phyloP scores from a whole-genome alignment of 108 stramenopile species.

The Pseudonitzschia pungens region DNA sequence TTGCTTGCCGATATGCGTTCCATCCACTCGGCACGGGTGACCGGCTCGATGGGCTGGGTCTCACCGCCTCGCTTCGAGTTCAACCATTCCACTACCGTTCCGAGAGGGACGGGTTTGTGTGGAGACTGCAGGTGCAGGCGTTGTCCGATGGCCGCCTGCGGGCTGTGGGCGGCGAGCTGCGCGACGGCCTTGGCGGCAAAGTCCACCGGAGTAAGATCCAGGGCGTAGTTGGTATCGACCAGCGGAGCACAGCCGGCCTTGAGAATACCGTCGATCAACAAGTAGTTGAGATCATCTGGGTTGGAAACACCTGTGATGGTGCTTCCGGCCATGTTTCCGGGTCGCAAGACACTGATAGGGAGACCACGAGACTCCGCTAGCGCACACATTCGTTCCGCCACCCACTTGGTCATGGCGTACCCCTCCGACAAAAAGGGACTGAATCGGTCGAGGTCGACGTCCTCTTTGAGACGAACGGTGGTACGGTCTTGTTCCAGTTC shows the following conservation, averaged over 20 bases:
- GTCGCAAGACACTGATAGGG: constrained; percentile 59
- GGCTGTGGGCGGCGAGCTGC: constrained; percentile 33
- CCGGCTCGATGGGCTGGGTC: constrained; percentile 26
- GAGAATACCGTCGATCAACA: constrained; percentile 56
- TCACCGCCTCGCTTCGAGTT: constrained; percentile 6
- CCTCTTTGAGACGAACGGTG: constrained; percentile 40
- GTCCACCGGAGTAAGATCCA: constrained; percentile 79
- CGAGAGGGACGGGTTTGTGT: constrained; percentile 23
- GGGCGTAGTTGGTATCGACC: constrained; percentile 33
- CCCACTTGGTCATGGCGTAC: constrained; percentile 82
- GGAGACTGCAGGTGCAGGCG: constrained; percentile 34
- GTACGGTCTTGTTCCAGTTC: constrained; percentile 27
- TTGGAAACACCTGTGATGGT: constrained; percentile 57
- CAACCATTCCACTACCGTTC: constrained; percentile 23
- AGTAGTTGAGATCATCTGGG: constrained; percentile 64
- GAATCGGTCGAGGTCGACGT: constrained; percentile 28
- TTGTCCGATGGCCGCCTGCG: constrained; percentile 28
- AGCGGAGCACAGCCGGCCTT: constrained; percentile 35
- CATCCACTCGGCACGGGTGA: constrained; percentile 28
- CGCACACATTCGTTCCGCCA: constrained; percentile 66
- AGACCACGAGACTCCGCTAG: constrained; percentile 62
- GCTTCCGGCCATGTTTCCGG: constrained; percentile 71
- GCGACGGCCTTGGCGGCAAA: constrained; percentile 73
- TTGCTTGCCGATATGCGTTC: constrained; percentile 12
- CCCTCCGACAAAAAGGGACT: constrained; percentile 45